A percentile compares a stretch with the other conserved stretches of the same genome.
Conservation (phyloP, 169 alveolate species). For the Cryptosporidium sp. region DNA sequence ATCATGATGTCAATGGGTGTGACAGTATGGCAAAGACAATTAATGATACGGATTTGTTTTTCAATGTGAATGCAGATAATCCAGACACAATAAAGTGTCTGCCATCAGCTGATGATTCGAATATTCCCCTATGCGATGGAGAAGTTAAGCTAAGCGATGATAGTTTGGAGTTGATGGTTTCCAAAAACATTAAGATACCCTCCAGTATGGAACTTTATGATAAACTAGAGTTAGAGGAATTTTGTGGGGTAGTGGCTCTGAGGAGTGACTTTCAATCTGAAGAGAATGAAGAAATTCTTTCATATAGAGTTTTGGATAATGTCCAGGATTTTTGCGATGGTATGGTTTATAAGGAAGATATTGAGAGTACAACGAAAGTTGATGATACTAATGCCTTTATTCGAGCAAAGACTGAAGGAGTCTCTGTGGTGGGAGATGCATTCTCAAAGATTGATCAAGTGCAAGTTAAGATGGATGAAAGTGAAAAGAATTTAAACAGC, state of each 20-base stretch:
- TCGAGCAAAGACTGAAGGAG: background rate
- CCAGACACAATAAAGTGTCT: background rate
- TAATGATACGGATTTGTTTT: conserved; percentile 60
- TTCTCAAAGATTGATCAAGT: background rate
- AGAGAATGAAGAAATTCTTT: background rate
- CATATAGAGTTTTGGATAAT: background rate
- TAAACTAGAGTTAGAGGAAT: conserved; percentile 17
- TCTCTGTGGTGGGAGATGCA: background rate
- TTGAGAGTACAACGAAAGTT: background rate
- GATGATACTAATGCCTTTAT: background rate
- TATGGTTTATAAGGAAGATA: background rate
- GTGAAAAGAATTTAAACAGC: background rate
- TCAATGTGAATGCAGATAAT: conserved; percentile 11
- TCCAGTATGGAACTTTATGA: conserved; percentile 43
- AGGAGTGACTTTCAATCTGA: background rate
- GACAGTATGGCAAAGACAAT: conserved; percentile 41
- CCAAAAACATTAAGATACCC: background rate
- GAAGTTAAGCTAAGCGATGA: background rate
- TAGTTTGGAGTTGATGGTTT: conserved; percentile 2
- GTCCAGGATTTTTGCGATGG: conserved; percentile 17
- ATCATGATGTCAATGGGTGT: background rate
- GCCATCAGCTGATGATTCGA: conserved; percentile 9
- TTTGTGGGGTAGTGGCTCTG: conserved; percentile 4
- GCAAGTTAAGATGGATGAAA: background rate
- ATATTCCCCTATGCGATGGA: conserved; percentile 45